Conservation (phyloP, 768 basidiomycete genomes). For the Xerocomus brunneocitrinus region DNA sequence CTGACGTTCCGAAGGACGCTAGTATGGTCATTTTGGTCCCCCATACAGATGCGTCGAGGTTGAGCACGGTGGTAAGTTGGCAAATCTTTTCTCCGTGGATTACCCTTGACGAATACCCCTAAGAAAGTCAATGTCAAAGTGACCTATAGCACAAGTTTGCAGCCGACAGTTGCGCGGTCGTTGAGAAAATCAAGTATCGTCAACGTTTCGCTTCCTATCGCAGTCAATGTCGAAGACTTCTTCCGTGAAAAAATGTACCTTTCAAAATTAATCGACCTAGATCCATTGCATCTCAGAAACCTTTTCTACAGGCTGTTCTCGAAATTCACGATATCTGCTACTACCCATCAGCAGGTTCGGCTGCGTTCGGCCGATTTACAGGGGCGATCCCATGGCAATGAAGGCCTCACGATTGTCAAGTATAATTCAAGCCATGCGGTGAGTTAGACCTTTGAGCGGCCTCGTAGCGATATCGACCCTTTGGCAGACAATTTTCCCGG, state of each 20-base stretch:
- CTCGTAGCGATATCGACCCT: background rate
- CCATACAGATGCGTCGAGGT: slow-evolving; percentile 60
- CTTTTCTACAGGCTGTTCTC: slow-evolving; percentile 66
- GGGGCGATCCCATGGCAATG: slow-evolving; percentile 38
- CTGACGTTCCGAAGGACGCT: slow-evolving; percentile 44
- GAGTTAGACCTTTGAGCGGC: slow-evolving; percentile 19
- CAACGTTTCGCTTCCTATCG: slow-evolving; percentile 71
- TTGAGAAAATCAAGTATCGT: slow-evolving; percentile 54
- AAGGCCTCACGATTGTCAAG: slow-evolving; percentile 49
- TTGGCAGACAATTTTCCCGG: slow-evolving; percentile 69
- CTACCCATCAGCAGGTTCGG: slow-evolving; percentile 74
- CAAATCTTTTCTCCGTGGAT: background rate
- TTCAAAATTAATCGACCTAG: background rate
- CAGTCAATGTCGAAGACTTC: slow-evolving; percentile 95
- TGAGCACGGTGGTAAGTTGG: slow-evolving; percentile 53
- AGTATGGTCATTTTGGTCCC: slow-evolving; percentile 53
- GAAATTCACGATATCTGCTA: slow-evolving; percentile 84
- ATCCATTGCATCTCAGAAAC: background rate
- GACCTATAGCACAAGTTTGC: slow-evolving; percentile 58
- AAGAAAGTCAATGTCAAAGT: slow-evolving; percentile 68
- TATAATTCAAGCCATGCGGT: slow-evolving; percentile 49
- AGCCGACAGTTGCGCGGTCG: slow-evolving; percentile 50
- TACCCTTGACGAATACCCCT: slow-evolving; percentile 1
- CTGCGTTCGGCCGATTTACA: slow-evolving; percentile 58
- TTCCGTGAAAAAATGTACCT: slow-evolving; percentile 78